These are phyloP conservation scores for Diaporthe sp. DNA, from an alignment of 2,329 filamentous ascomycete genomes.

Conservation along the genomic window DNA sequence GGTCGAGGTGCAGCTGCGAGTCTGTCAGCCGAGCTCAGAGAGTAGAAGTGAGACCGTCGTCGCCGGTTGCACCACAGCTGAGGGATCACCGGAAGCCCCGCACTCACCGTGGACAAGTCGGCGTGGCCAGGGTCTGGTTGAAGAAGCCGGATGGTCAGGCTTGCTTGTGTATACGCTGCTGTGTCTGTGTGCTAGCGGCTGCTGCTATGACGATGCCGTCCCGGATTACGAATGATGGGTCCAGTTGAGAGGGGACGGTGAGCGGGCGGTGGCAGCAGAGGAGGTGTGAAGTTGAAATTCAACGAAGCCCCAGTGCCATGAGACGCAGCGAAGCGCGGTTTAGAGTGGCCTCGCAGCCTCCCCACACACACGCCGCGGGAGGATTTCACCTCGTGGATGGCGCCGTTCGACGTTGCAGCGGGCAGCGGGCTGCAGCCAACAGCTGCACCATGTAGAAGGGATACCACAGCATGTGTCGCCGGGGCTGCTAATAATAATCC, in stretches of 20 bases:
- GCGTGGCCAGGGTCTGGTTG: background rate
- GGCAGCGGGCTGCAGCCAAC: slow-evolving; percentile 28
- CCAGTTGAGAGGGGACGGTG: background rate
- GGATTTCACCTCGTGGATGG: slow-evolving; percentile 6
- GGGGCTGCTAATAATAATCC: slow-evolving; percentile 32
- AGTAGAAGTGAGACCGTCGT: slow-evolving; percentile 11
- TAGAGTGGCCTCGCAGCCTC: slow-evolving; percentile 23
- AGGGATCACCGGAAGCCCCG: slow-evolving; percentile 37
- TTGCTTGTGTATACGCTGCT: background rate
- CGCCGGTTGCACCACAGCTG: slow-evolving; percentile 35
- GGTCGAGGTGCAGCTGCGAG: background rate
- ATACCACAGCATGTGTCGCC: background rate
- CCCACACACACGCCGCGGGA: background rate
- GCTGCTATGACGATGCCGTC: background rate
- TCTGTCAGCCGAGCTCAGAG: slow-evolving; percentile 15
- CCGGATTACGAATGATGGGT: background rate
- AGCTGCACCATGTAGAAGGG: background rate
- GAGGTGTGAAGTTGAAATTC: slow-evolving; percentile 27
- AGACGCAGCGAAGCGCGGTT: background rate
- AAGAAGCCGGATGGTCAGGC: background rate
- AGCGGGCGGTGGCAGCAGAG: background rate
- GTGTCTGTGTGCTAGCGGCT: background rate
- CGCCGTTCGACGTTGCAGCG: slow-evolving; percentile 31
- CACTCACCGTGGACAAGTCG: slow-evolving; percentile 38
- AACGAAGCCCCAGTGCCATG: background rate